Evolutionary conservation across 768 basidiomycete genomes (phyloP), one percentile per base, ranked within the genome.

Genomic region (Suillus weaverae): DNA sequence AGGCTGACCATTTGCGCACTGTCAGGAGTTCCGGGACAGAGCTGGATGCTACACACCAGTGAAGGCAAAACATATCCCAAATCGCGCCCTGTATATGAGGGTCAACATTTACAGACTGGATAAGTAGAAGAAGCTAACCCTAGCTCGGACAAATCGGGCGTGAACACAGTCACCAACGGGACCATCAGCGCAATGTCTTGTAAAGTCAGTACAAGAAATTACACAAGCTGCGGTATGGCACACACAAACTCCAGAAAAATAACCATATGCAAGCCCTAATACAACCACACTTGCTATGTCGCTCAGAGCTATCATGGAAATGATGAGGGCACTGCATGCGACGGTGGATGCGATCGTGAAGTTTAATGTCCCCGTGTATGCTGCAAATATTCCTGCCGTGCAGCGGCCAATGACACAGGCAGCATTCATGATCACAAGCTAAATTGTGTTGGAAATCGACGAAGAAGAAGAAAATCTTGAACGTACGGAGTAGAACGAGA

Each of bases 381-480:
- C 75, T 14, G 78, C 77, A 43, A 85, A 62, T 18, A 78, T 61
- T 22, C 78, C 78, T 0, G 83, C 82, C 10, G 82, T 43, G 1
- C 80, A 74, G 18, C 87, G 81, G 5, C 84, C 86, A 36, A 84
- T 64, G 43, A 85, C 74, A 62, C 80, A 83, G 1, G 80, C 77
- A 1, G 71, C 84, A 68, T 88, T 87, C 35, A 87, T 67, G n/a
- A 89, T 82, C 7, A 83, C 79, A 30, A 88, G 72, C 81, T 87
- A 61, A 55, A 3, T 46, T 60, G 0, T 13, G 14, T 30, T 6
- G 36, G 64, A 59, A 55, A 11, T 55, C 30, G 2, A 8, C 20
- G 22, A 36, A 8, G 22, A 16, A 30, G 5, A 26, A 26, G 13
- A 41, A 59, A 2, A 13, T 43, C 41, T 16, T 30, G 50, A 13